phyloP scores from a whole-genome alignment of 345 rosid species.

The Aquilaria malaccensis region DNA sequence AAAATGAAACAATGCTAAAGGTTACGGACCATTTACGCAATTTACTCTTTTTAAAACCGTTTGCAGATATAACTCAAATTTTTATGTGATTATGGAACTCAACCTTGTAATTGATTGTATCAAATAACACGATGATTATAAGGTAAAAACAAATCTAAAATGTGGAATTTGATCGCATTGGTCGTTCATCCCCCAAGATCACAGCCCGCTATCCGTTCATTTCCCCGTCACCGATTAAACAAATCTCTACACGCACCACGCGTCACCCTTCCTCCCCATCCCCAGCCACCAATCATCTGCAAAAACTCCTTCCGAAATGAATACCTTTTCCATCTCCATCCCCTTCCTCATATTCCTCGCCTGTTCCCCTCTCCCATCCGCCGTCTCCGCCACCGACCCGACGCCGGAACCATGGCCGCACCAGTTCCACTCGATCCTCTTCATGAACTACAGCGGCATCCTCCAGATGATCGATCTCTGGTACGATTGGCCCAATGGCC shows the following conservation, averaged over 20 bases:
- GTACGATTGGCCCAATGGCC: constrained; percentile 58
- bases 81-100: too few species aligned
- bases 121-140: too few species aligned
- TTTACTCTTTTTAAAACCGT: too few species aligned
- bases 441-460: constrained; percentile 41
- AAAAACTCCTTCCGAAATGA: neutral
- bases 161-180: too few species aligned
- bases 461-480: constrained; percentile 46
- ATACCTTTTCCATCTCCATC: constrained; percentile 1
- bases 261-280: neutral
- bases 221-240: neutral
- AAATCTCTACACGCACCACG: neutral
- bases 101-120: too few species aligned
- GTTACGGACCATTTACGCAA: too few species aligned
- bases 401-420: constrained; percentile 42
- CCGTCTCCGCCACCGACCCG: neutral
- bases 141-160: too few species aligned
- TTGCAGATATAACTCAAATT: too few species aligned
- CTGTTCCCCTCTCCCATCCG: neutral
- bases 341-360: constrained; percentile 5
- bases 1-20: too few species aligned
- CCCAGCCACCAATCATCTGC: too few species aligned
- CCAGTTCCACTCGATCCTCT: constrained; percentile 39
- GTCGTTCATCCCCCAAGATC: too few species aligned
- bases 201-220: too few species aligned